Conservation (phyloP, 495 filamentous ascomycete species). For the Aspergillus biplanus region DNA sequence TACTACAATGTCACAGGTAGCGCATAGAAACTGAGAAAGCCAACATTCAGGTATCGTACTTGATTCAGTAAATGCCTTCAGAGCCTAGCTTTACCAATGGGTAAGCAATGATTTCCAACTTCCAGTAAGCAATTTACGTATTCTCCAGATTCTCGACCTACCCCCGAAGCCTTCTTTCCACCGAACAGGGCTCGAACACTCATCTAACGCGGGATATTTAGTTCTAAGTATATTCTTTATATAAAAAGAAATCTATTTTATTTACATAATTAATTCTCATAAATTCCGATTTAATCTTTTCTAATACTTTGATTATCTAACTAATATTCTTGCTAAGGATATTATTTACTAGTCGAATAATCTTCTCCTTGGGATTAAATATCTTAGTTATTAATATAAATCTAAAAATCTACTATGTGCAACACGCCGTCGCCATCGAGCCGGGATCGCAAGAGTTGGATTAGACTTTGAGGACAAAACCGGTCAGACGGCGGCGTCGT, state of each 20-base stretch:
- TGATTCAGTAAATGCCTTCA: conserved; percentile 3
- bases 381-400: not conserved
- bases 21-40: not conserved
- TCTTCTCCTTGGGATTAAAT: not conserved
- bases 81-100: not conserved
- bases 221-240: not conserved
- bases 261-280: not conserved
- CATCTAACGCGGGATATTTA: not conserved
- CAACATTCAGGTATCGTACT: not conserved
- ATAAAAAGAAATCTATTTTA: not conserved
- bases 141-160: conserved; percentile 3
- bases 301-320: not conserved
- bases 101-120: not conserved
- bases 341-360: not conserved
- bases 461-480: no score
- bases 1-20: not conserved
- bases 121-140: not conserved
- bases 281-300: not conserved
- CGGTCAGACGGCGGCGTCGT: no score
- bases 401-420: not conserved
- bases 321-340: conserved; percentile 1
- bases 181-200: conserved; percentile 1
- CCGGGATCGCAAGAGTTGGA: no score
- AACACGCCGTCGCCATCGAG: no score
- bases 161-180: not conserved